phyloP scores from a whole-genome alignment of 2,329 filamentous ascomycete genomes.

The Calonectria hongkongensis region DNA sequence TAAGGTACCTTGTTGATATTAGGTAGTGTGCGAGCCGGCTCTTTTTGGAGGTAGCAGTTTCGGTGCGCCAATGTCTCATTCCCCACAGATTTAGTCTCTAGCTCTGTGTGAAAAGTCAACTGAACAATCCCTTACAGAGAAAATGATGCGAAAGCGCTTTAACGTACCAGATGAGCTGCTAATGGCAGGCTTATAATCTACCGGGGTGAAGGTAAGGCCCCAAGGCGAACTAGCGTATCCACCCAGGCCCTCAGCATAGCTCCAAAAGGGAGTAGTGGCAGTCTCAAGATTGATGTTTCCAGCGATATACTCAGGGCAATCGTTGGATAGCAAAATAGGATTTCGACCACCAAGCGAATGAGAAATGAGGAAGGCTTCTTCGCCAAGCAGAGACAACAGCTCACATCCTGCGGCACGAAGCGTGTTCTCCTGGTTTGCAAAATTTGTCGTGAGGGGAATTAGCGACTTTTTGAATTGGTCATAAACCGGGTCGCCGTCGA shows the following conservation, averaged over 20 bases:
- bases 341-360: conserved; percentile 46
- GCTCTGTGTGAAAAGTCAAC: conserved; percentile 21
- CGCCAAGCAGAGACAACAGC: conserved; percentile 44
- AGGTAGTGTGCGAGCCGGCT: conserved; percentile 43
- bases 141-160: not conserved
- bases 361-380: conserved; percentile 46
- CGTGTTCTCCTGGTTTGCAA: conserved; percentile 42
- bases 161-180: conserved; percentile 42
- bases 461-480: conserved; percentile 47
- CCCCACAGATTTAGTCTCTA: conserved; percentile 38
- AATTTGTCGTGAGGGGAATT: conserved; percentile 45
- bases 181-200: conserved; percentile 45
- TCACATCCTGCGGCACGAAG: conserved; percentile 43
- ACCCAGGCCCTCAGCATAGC: conserved; percentile 43
- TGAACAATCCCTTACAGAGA: not conserved
- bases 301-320: conserved; percentile 43
- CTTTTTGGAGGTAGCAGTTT: conserved; percentile 44
- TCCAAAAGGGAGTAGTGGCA: conserved; percentile 46
- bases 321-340: conserved; percentile 44
- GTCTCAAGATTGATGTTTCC: conserved; percentile 47
- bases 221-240: conserved; percentile 38
- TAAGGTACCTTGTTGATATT: conserved; percentile 46
- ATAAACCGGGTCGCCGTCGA: conserved; percentile 40
- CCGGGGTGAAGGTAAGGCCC: conserved; percentile 43
- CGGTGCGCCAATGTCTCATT: conserved; percentile 41